Base-by-base conservation (phyloP, 768 basidiomycete species). In the Termitomyces sp. region DNA sequence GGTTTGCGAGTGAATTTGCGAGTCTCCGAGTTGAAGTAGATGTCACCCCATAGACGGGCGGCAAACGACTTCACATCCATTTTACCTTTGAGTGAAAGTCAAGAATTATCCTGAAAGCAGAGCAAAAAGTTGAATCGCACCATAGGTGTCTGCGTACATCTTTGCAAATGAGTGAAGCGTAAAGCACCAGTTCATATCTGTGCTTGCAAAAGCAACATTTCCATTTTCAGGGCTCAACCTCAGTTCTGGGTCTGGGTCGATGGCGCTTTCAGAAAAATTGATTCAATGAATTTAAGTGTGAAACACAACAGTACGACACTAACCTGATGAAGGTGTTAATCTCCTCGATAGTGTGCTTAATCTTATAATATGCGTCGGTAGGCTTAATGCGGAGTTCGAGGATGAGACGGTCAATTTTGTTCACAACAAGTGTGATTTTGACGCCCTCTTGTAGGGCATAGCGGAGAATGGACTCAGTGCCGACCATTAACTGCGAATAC, bases 341-440 rank as follows among this genome's bases (percentile, higher is more conserved):
- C 71, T 99, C 97, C 69, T 99, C 97, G 55, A 99, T 96, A 2
- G 95, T 98, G 70, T 98, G 96, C 71, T 93, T 96, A 63, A 99
- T 93, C 79, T 99, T 99, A 77, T 95, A 98, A 77, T 92, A 99
- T 0, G 97, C 97, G 66, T 99, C 97, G 43, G 87, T 76, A 55
- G 97, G 97, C 67, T 95, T 95, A 67, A 99, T 87, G 47, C 97
- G 87, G 57, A 99, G 79, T 73, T 99, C 97, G 55, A 99, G 84
- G 61, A 98, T 98, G 52, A 99, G 83, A 55, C 97, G 83, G 74
- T 99, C 97, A 67, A 99, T 87, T 79, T 99, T 99, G 79, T 99
- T 99, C 62, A 99, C 83, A 35, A 99, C 87, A 47, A 99, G 83
- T 8, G 90, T 93, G 60, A 94, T 88, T 78, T 91, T 89, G 66